phyloP scores from a whole-genome alignment of 352 stramenopile genomes.

The Saprolegnia parasitica region DNA sequence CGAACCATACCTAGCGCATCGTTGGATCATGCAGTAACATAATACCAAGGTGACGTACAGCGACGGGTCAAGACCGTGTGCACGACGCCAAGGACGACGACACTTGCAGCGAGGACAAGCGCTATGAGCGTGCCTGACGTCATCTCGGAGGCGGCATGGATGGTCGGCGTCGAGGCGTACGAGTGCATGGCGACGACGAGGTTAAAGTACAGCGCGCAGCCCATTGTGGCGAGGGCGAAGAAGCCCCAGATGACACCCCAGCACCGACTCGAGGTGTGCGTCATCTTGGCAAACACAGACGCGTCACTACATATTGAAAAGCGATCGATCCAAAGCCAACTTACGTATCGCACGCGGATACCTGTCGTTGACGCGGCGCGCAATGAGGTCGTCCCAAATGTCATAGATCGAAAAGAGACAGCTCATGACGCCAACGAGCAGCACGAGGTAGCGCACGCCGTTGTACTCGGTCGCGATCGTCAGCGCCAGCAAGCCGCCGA shows the following conservation, averaged over 20 bases:
- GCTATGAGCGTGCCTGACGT: constrained; percentile 50
- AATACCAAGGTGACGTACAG: constrained; percentile 52
- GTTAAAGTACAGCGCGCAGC: constrained; percentile 79
- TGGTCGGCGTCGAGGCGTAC: constrained; percentile 41
- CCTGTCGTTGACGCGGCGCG: constrained; percentile 78
- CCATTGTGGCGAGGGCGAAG: constrained; percentile 69
- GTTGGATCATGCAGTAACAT: neutral
- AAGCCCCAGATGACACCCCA: constrained; percentile 87
- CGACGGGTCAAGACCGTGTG: constrained; percentile 66
- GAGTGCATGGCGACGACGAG: constrained; percentile 61
- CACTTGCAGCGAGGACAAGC: constrained; percentile 39
- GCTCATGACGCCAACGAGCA: constrained; percentile 89
- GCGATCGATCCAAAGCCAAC: too few species aligned
- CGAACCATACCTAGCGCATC: constrained; percentile 42
- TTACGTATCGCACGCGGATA: constrained; percentile 21
- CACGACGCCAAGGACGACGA: constrained; percentile 53
- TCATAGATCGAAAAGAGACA: constrained; percentile 89
- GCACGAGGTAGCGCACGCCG: constrained; percentile 75
- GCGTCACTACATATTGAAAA: constrained; percentile 57
- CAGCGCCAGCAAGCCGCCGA: constrained; percentile 67
- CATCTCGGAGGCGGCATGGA: constrained; percentile 44
- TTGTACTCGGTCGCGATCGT: constrained; percentile 61
- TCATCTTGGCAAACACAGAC: constrained; percentile 86
- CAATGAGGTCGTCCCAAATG: constrained; percentile 89
- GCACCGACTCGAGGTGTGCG: constrained; percentile 85